These are phyloP conservation scores for Lactarius sanguifluus DNA, from an alignment of 768 basidiomycete species.

Conservation along the genomic window DNA sequence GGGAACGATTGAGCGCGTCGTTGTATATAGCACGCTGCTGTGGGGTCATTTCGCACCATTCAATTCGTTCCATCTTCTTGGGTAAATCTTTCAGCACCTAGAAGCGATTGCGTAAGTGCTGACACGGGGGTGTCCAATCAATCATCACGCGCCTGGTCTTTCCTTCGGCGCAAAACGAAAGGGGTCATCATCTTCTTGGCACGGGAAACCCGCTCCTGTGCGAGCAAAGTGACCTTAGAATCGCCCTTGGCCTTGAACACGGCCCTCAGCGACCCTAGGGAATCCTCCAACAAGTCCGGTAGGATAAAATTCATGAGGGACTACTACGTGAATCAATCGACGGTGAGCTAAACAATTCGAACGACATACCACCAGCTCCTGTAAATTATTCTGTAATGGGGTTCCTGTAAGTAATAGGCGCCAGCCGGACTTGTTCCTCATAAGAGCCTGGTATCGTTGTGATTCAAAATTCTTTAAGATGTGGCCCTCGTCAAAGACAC, in stretches of 20 bases:
- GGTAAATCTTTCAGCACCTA: constrained; percentile 93
- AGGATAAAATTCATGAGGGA: constrained; percentile 98
- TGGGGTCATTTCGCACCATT: constrained; percentile 92
- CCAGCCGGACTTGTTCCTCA: constrained; percentile 87
- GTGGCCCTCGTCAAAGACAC: constrained; percentile 97
- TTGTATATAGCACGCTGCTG: constrained; percentile 81
- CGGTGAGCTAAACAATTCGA: constrained; percentile 1
- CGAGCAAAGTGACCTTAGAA: constrained; percentile 81
- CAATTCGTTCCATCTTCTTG: constrained; percentile 87
- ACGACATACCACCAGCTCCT: constrained; percentile 78
- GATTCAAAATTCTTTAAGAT: constrained; percentile 96
- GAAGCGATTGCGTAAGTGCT: neutral
- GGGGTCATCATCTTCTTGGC: constrained; percentile 99
- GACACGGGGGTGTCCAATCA: neutral
- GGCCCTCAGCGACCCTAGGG: constrained; percentile 77
- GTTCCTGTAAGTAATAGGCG: constrained; percentile 92
- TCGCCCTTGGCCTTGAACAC: constrained; percentile 99
- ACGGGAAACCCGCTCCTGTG: constrained; percentile 88
- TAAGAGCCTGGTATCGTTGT: constrained; percentile 88
- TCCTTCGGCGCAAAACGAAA: constrained; percentile 94
- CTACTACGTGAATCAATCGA: constrained; percentile 41
- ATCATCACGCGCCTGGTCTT: constrained; percentile 68
- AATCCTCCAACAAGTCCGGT: constrained; percentile 80
- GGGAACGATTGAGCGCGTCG: constrained; percentile 80
- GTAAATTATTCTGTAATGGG: constrained; percentile 88